Percentiles rank a stretch among this genome's conserved stretches.
Conservation (phyloP, 2,329 filamentous ascomycete genomes). For the Diaporthe velutina region DNA sequence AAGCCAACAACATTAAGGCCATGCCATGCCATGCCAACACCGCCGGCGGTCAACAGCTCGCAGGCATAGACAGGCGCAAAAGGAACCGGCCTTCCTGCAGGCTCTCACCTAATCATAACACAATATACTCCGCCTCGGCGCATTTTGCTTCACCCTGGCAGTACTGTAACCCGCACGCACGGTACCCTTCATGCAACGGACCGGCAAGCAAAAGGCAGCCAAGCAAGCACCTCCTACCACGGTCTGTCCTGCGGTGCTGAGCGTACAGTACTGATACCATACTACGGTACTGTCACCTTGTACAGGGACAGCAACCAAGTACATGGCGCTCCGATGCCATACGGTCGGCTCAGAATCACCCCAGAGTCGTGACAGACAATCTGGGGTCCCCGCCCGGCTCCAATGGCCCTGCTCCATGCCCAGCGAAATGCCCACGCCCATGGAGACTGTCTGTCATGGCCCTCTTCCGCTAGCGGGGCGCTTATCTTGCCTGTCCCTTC, state of each 20-base stretch:
- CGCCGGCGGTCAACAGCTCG: constrained; percentile 15
- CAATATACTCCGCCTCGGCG: constrained; percentile 22
- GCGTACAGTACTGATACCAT: not conserved
- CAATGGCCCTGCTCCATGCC: constrained; percentile 21
- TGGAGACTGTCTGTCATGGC: constrained; percentile 25
- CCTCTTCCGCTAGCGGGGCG: constrained; percentile 32
- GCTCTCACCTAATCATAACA: constrained; percentile 27
- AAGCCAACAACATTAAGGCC: constrained; percentile 3
- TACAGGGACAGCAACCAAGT: constrained; percentile 3
- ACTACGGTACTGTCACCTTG: constrained; percentile 15
- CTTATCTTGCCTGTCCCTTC: constrained; percentile 34
- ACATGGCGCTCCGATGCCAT: constrained; percentile 13
- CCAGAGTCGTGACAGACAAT: constrained; percentile 38
- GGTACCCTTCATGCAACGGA: constrained; percentile 32
- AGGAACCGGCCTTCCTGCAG: not conserved
- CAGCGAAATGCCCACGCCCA: constrained; percentile 23
- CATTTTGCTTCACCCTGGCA: constrained; percentile 25
- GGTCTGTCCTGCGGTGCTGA: not conserved
- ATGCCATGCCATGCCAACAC: not conserved
- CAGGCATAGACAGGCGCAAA: not conserved
- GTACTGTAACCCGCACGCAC: constrained; percentile 22
- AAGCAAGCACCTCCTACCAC: constrained; percentile 17
- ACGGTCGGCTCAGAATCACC: constrained; percentile 37
- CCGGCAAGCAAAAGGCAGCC: constrained; percentile 21
- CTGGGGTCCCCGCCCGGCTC: constrained; percentile 36